Conservation (phyloP, 1,139 yeast genomes). For the Yamadazyma atlantica region DNA sequence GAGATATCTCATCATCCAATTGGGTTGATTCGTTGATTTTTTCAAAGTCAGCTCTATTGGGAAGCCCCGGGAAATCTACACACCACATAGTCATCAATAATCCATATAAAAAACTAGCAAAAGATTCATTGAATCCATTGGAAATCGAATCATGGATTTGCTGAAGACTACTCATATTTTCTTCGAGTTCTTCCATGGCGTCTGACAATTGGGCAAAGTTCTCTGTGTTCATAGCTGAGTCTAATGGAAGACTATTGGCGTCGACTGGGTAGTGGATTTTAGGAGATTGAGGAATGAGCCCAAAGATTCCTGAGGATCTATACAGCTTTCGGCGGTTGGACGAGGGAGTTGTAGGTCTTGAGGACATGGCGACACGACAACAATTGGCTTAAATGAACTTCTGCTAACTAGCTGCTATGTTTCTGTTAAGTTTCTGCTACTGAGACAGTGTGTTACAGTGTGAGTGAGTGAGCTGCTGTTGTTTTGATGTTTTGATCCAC, state of each 20-base stretch:
- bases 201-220: constrained; percentile 49
- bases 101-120: constrained; percentile 63
- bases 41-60: constrained; percentile 38
- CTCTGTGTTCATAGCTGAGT: constrained; percentile 28
- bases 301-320: constrained; percentile 43
- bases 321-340: constrained; percentile 20
- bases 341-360: constrained; percentile 11
- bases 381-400: too few relatives aligned
- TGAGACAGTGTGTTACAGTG: too few relatives aligned
- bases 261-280: constrained; percentile 44
- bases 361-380: too few relatives aligned
- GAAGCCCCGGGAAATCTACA: constrained; percentile 53
- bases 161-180: constrained; percentile 46
- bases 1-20: constrained; percentile 24
- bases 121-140: constrained; percentile 58
- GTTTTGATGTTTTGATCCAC: background rate
- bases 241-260: constrained; percentile 39
- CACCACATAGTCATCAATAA: constrained; percentile 67
- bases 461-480: background rate
- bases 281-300: constrained; percentile 41
- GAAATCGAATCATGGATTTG: constrained; percentile 50
- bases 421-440: too few relatives aligned
- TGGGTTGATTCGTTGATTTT: constrained; percentile 26
- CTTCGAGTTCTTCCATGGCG: constrained; percentile 51
- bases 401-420: too few relatives aligned